Evolutionary conservation across 192 early-diverging fungal genomes (phyloP), one percentile per base, ranked within the genome.

Genomic region (Backusella macrospora): DNA sequence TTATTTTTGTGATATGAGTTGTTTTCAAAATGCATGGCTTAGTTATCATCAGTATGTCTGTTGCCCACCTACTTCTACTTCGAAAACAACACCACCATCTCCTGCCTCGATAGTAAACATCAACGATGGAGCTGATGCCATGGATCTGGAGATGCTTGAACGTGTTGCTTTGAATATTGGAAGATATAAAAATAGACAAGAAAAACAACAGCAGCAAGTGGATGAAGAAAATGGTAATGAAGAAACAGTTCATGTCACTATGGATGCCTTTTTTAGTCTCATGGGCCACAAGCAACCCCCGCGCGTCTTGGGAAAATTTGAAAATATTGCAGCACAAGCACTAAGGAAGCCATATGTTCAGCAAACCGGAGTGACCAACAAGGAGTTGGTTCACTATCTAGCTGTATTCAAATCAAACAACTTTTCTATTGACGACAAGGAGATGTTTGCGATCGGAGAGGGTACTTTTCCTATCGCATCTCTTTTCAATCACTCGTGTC

Each of bases 401-500:
- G 81, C 78, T 55, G 78, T 80, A 62, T 92, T 91, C 71, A 80
- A 83, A 23, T 89, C 84, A 73, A 92, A 92, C 78, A 92, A 91
- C 67, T 90, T 90, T 67, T 75, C 79, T 0, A 78, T 89, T 34
- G 77, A 88, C 43, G 90, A 91, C 69, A 52, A 77, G 8, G 85
- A 92, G 49, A 70, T 91, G 39, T 92, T 91, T 72, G 73, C 79
- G 9, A 76, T 87, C 74, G 91, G 85, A 0, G 90, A 92, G 64
- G 89, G 88, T 1, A 88, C 88, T 6, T 79, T 78, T 77, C 90
- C 91, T 0, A 63, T 92, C 0, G 91, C 86, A 0, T 79, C 90
- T 12, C 72, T 92, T 13, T 80, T 92, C 71, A 92, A 92, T 71
- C 90, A 92, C 71, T 91, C 90, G 3, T 92, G 91, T 71, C 70